Evolutionary conservation across 257 asterid genomes (phyloP).

Genomic region (Solanum bulbocastanum): DNA sequence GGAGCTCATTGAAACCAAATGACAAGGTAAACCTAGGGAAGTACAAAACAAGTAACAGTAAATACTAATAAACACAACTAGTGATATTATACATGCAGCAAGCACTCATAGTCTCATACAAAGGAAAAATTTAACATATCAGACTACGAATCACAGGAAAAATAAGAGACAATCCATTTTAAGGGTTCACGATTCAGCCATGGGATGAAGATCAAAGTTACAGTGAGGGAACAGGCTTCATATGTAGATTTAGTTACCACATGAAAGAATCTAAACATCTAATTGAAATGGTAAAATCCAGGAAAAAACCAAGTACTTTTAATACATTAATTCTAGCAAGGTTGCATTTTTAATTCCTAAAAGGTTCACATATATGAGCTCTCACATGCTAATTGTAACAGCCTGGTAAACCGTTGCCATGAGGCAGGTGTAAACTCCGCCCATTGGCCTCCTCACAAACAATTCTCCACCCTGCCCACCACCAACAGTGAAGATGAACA

Average conservation of each 20-base stretch:
- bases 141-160: background rate
- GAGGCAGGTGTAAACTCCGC: background rate
- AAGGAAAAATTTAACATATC: background rate
- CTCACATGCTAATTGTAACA: background rate
- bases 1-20: background rate
- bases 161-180: constrained; percentile 12
- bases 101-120: background rate
- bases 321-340: background rate
- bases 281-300: background rate
- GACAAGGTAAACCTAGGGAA: background rate
- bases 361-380: background rate
- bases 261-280: background rate
- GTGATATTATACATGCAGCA: background rate
- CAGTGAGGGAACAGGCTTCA: background rate
- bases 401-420: background rate
- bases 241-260: background rate
- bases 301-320: background rate
- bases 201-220: background rate
- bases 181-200: constrained; percentile 62
- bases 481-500: background rate
- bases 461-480: background rate
- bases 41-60: background rate
- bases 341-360: background rate
- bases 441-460: background rate
- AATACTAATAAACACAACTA: background rate